A percentile compares a stretch with the other conserved stretches of the same genome.
Conservation (phyloP, 441 rosid species). For the Aleurites moluccanus region DNA sequence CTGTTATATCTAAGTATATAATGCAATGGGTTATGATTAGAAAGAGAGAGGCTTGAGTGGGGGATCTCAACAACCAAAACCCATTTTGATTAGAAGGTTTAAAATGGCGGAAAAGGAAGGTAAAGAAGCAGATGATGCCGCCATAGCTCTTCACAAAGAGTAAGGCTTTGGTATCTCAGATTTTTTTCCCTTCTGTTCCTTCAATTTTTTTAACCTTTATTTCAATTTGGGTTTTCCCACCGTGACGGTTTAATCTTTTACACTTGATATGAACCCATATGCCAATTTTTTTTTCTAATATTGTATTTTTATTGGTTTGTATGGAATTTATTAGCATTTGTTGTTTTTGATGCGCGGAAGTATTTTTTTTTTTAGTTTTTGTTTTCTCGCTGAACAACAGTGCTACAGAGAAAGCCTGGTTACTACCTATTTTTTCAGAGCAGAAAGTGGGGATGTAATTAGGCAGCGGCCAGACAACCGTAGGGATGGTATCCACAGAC, state of each 20-base stretch:
- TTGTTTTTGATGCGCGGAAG: conserved; percentile 28
- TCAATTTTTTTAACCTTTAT: not conserved
- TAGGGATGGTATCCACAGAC: conserved; percentile 62
- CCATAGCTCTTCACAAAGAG: not conserved
- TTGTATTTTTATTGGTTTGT: not conserved
- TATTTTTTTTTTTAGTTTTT: not conserved
- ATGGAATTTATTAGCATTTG: conserved; percentile 20
- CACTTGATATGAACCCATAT: conserved; percentile 64
- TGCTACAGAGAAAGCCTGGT: conserved; percentile 48
- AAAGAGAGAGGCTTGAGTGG: conserved; percentile 65
- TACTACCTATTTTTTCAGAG: not conserved
- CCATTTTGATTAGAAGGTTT: conserved; percentile 10
- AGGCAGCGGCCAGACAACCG: conserved; percentile 72
- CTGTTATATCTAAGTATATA: not conserved
- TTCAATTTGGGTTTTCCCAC: conserved; percentile 32
- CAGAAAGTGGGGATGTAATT: not conserved
- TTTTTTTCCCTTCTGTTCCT: not conserved
- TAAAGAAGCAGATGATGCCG: conserved; percentile 25
- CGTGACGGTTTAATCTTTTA: conserved; percentile 34
- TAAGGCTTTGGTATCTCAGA: conserved; percentile 30
- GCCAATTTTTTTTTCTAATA: not conserved
- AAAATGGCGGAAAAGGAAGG: not conserved
- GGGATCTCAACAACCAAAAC: conserved; percentile 25
- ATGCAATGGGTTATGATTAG: conserved; percentile 41
- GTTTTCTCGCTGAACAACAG: conserved; percentile 32